Conservation (phyloP, 129 eudicot species). For the Rutidosis leptorrhynchoides region DNA sequence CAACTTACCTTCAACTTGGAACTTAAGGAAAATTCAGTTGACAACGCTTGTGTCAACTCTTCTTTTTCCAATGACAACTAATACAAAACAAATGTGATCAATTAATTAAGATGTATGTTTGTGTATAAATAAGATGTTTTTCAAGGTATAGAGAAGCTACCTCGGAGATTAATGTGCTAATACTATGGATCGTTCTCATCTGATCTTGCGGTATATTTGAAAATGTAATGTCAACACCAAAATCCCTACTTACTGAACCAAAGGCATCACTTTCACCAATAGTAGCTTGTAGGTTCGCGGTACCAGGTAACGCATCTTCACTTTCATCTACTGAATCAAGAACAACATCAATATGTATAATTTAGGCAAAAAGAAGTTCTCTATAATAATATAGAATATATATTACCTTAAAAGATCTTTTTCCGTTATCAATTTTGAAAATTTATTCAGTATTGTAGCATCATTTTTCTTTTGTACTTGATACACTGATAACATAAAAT, state of each 20-base stretch:
- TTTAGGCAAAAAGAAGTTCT: background rate
- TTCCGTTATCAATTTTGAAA: background rate
- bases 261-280: conserved; percentile 40
- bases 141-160: conserved; percentile 27
- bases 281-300: conserved; percentile 28
- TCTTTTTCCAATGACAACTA: conserved; percentile 86
- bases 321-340: conserved; percentile 25
- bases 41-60: conserved; percentile 63
- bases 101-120: background rate
- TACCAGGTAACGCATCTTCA: conserved; percentile 36
- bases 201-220: conserved; percentile 79
- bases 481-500: background rate
- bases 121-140: background rate
- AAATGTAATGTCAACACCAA: conserved; percentile 52
- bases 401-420: background rate
- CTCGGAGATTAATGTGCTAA: conserved; percentile 76
- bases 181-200: conserved; percentile 65
- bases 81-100: conserved; percentile 14
- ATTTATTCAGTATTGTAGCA: background rate
- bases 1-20: conserved; percentile 70
- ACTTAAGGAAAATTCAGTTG: conserved; percentile 66
- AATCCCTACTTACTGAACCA: conserved; percentile 35
- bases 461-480: background rate
- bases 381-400: too few species aligned
- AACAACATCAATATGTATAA: too few species aligned